A percentile compares a stretch with the other conserved stretches of the same genome.
Evolutionary conservation across 345 rosid species (phyloP).

Genomic region (Eucalyptus pumila): DNA sequence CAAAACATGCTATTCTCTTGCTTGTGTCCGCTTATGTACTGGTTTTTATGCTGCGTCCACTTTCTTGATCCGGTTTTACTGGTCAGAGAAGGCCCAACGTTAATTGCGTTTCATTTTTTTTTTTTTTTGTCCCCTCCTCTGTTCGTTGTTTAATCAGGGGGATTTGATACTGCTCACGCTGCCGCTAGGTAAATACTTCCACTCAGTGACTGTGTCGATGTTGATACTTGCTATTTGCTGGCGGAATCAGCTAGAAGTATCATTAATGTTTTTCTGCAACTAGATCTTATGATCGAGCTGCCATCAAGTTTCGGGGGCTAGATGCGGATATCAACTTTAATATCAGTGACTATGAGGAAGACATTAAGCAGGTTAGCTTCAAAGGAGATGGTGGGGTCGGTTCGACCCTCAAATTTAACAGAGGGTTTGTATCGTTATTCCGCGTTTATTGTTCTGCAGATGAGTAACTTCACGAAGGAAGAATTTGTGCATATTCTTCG

Average conservation of each 20-base stretch:
- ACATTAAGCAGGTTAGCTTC: slow-evolving; percentile 36
- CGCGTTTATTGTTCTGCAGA: slow-evolving; percentile 9
- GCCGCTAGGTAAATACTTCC: slow-evolving; percentile 58
- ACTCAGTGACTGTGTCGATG: neutral
- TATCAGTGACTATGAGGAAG: slow-evolving; percentile 51
- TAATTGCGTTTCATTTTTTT: neutral
- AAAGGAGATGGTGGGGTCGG: neutral
- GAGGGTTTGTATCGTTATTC: neutral
- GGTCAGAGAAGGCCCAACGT: neutral
- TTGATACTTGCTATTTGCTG: neutral
- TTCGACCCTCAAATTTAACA: neutral
- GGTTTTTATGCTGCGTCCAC: neutral
- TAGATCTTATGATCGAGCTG: slow-evolving; percentile 90
- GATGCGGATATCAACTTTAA: slow-evolving; percentile 79
- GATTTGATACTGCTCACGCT: slow-evolving; percentile 82
- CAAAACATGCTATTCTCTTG: neutral
- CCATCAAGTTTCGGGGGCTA: slow-evolving; percentile 68
- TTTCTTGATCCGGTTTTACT: neutral
- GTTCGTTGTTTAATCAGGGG: slow-evolving; percentile 27
- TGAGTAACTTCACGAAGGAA: slow-evolving; percentile 50
- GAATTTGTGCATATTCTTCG: slow-evolving; percentile 68
- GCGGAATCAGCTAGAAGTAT: neutral
- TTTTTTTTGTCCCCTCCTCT: neutral
- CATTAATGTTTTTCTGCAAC: neutral
- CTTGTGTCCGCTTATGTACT: neutral